Base-by-base conservation (phyloP, 2,329 filamentous ascomycete species). In the Fusarium setosum region DNA sequence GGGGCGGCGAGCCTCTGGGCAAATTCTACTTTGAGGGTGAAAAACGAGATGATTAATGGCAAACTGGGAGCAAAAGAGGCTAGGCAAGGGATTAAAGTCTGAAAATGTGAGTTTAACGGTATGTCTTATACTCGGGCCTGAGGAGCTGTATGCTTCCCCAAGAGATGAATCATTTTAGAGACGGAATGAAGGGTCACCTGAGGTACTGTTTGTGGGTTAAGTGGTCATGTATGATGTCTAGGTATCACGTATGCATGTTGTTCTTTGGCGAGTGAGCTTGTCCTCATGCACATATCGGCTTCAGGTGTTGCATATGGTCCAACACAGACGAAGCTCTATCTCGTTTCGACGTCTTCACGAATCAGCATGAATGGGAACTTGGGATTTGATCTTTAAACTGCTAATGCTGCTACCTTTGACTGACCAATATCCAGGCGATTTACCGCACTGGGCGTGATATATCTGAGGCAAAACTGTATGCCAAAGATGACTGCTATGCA, bases 21-120 rank as follows among this genome's bases (percentile, higher is more conserved):
- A 84, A 83, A 63, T 88, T 89, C 68, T 87, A 86, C 65, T 90
- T 89, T 69, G 88, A 90, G 72, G 81, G 83, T 12, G 67, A 72
- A 21, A 70, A 56, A 41, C 65, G 67, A 32, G 65, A 69, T 11
- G 63, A 67, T 17, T 67, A 49, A 59, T 38, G 29, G 34, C 13
- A 6, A 32, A 10, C 31, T 18, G 24, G 23, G 20, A 38, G 6
- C 34, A 45, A 52, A 38, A 41, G 44, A 48, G 24, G 21, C 17
- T 20, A 13, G 34, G 12, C 10, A 17, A 51, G 29, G 35, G 21
- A 21, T 32, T 29, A 18, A 18, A 31, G 26, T 50, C 35, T 26
- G 38, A 29, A 26, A 23, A 26, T 49, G 15, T 6, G 47, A n/a
- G 31, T 34, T 12, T 17, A 23, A 10, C 17, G 15, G 12, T n/a